These are phyloP conservation scores for Lactarius akahatsu DNA, from an alignment of 768 basidiomycete species.

Conservation along the genomic window DNA sequence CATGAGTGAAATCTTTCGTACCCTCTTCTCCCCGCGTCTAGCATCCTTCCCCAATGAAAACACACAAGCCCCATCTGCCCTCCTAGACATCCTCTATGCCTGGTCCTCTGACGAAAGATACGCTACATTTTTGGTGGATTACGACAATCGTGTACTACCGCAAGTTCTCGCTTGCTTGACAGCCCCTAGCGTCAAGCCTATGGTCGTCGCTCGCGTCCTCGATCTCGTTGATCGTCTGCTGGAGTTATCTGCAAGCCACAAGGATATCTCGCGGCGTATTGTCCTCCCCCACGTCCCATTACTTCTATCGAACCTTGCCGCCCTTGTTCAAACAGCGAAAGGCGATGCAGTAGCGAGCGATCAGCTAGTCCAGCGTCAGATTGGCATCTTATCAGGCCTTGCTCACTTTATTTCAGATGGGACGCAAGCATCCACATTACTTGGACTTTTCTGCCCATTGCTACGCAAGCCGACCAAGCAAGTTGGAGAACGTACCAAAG, in stretches of 20 bases:
- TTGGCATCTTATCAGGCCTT: constrained; percentile 75
- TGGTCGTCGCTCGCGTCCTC: constrained; percentile 76
- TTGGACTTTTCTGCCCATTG: constrained; percentile 73
- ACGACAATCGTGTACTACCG: constrained; percentile 65
- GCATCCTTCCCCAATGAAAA: constrained; percentile 76
- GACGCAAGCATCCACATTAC: constrained; percentile 68
- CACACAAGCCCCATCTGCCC: constrained; percentile 84
- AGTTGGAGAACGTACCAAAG: constrained; percentile 84
- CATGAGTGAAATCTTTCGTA: constrained; percentile 60
- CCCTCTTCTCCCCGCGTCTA: constrained; percentile 83
- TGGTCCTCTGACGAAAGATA: constrained; percentile 67
- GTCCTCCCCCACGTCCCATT: constrained; percentile 68
- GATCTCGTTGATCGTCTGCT: constrained; percentile 81
- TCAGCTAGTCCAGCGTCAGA: constrained; percentile 76
- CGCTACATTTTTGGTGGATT: constrained; percentile 63
- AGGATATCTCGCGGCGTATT: constrained; percentile 48
- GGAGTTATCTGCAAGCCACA: constrained; percentile 51
- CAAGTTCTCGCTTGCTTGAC: constrained; percentile 81
- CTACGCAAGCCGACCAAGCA: constrained; percentile 72
- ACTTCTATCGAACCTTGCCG: constrained; percentile 70
- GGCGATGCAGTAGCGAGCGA: constrained; percentile 50
- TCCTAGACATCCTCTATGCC: constrained; percentile 79
- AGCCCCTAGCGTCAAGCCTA: constrained; percentile 82
- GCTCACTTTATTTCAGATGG: constrained; percentile 71
- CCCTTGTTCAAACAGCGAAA: constrained; percentile 63